Base-by-base conservation (phyloP, 495 filamentous ascomycete species). In the Podospora pseudoanserina region DNA sequence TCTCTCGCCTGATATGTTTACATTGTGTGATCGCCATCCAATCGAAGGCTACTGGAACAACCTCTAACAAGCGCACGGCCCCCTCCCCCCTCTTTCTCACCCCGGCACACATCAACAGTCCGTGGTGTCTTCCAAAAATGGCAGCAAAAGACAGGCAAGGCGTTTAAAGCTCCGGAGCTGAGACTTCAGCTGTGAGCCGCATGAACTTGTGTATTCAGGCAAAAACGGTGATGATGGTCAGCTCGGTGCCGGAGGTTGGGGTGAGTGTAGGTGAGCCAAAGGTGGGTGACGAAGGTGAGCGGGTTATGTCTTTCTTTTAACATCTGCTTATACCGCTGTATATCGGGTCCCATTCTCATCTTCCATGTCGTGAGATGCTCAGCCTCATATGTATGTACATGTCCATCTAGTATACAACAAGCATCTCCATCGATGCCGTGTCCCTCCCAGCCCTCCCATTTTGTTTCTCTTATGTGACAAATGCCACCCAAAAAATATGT, bases 1-100 rank as follows among this genome's bases (percentile, higher is more conserved):
- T 28, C n/a, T 64, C 57, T 56, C 60, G 62, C 49, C 56, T 65
- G 20, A 54, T 63, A 54, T 15, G 60, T 32, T 64, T 49, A 62
- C 60, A 5, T 65, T 65, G 74, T 74, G 56, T 76, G 74, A 76
- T 76, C 72, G 66, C 13, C 69, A 44, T 57, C 64, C 19, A 63
- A 66, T 74, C 63, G 73, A 77, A 77, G 75, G 65, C 54, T 63
- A 63, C 59, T 72, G 65, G 73, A 77, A 77, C 70, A 64, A 72
- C 49, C 64, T 71, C 65, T 18, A 70, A 74, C 75, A 66, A 44
- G 32, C 19, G 69, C 73, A 73, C 67, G 69, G 66, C 39, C 67
- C 65, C 55, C n/a, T 44, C 16, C 19, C 49, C 49, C 64, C 34
- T n/a, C 57, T 34, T 34, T 54, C 18, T 62, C 39, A 49, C 39